Evolutionary conservation across 23 red algal species (phyloP), one percentile per base, ranked within the genome.

Genomic region (Cyanidium caldarium): DNA sequence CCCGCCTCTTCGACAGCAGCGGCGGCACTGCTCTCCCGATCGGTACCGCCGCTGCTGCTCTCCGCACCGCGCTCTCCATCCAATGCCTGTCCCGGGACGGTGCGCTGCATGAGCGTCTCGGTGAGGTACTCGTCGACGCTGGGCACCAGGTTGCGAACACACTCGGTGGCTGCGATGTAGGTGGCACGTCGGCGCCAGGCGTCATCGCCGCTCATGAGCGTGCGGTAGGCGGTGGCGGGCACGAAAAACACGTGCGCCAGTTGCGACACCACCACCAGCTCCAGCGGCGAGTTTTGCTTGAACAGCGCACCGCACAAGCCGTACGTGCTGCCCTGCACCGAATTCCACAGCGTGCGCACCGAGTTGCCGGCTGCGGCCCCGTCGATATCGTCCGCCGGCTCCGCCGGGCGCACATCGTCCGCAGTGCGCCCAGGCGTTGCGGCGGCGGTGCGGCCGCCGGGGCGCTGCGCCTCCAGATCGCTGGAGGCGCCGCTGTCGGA

Each of bases 51-150:
- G 12, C 12, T 13, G 12, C 12, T 13, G 12, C 40, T 10, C 40
- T 44, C 40, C 17, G 40, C 12, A 13, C 17, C 12, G 13, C 51
- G 51, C 23, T 61, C 51, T n/a, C n/a, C n/a, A n/a, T n/a, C n/a
- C n/a, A n/a, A n/a, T n/a, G n/a, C n/a, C 51, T 10, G 19, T 10
- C 13, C 7, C 12, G 40, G 40, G 5, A 10, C n/a, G 21, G 7
- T 28, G 3, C 51, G 51, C 7, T 28, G 51, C 51, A 61, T 61
- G 7, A 16, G 51, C 13, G 51, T 61, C 21, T 61, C 51, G 10
- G 51, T 61, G 51, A 61, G 51, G 51, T 61, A 61, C 51, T 61
- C 51, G 7, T 61, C 51, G n/a, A 61, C 13, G 51, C 31, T 61
- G 13, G 51, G 51, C 23, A 61, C 51, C 7, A 61, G 51, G 51